Conservation (phyloP, 208 protist species). For the Leptomonas seymouri region DNA sequence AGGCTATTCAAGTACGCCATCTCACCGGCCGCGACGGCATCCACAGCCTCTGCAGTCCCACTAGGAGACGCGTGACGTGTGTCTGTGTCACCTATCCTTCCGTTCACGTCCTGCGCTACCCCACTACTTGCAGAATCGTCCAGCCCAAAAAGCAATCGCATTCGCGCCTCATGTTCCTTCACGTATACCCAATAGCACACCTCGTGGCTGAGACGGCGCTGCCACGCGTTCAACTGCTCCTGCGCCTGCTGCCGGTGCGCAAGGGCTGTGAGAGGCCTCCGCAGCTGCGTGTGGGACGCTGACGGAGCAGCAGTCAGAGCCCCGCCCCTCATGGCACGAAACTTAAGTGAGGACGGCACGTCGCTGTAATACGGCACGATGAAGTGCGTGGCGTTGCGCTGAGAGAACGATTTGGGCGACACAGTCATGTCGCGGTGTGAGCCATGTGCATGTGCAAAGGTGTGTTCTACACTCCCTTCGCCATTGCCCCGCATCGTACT, state of each 20-base stretch:
- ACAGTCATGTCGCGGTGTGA: slow-evolving; percentile 8
- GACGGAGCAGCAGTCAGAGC: no score
- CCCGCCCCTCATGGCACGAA: no score
- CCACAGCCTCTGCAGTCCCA: not conserved
- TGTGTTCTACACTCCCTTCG: not conserved
- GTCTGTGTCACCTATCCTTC: not conserved
- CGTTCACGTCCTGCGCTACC: not conserved
- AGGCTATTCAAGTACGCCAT: slow-evolving; percentile 32
- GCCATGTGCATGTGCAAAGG: not conserved
- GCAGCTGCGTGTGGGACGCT: not conserved
- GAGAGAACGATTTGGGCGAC: slow-evolving; percentile 3
- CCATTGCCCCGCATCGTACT: not conserved
- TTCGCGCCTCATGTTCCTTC: slow-evolving; percentile 38
- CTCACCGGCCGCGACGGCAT: slow-evolving; percentile 11
- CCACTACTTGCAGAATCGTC: not conserved
- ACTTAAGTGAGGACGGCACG: not conserved
- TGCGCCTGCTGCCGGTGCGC: slow-evolving; percentile 18
- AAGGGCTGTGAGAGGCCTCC: slow-evolving; percentile 3
- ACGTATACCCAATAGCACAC: slow-evolving; percentile 33
- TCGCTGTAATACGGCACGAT: slow-evolving; percentile 5
- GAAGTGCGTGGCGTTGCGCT: slow-evolving; percentile 2
- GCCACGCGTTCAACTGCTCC: not conserved
- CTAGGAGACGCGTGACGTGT: not conserved
- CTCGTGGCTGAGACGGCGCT: slow-evolving; percentile 22
- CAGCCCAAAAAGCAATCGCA: slow-evolving; percentile 35